Conservation (phyloP, 352 stramenopile species). For the Aphanomyces euteiches region DNA sequence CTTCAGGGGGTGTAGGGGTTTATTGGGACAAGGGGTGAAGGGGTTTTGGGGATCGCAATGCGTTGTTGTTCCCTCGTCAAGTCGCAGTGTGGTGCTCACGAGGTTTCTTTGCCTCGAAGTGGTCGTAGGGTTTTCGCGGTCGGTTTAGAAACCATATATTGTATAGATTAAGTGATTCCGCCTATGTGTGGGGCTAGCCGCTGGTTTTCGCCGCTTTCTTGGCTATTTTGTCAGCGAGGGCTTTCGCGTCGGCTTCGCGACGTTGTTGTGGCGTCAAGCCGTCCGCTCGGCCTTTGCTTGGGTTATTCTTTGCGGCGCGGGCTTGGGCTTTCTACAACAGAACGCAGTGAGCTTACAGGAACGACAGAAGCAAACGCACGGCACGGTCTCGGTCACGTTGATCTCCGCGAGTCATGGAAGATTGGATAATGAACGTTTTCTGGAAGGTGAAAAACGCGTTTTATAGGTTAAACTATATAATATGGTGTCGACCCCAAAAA, state of each 20-base stretch:
- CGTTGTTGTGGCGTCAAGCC: slow-evolving; percentile 50
- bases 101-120: too few species aligned
- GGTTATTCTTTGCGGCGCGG: slow-evolving; percentile 43
- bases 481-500: not conserved
- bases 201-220: slow-evolving; percentile 63
- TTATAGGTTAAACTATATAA: not conserved
- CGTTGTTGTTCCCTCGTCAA: too few species aligned
- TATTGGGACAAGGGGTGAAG: too few species aligned
- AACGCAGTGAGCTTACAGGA: not conserved
- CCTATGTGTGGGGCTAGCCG: slow-evolving; percentile 29
- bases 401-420: slow-evolving; percentile 72
- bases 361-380: slow-evolving; percentile 37
- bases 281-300: slow-evolving; percentile 39
- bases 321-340: slow-evolving; percentile 63
- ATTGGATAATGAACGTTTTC: not conserved
- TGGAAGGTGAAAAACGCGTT: not conserved
- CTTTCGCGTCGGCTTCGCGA: slow-evolving; percentile 68
- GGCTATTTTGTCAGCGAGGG: slow-evolving; percentile 77
- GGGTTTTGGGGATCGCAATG: too few species aligned
- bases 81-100: too few species aligned
- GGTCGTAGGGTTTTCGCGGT: too few species aligned
- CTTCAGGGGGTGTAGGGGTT: too few species aligned
- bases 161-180: not conserved
- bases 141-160: too few species aligned
- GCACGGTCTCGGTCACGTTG: slow-evolving; percentile 70